Percentiles rank a stretch among this genome's conserved stretches.
Evolutionary conservation across 1,284 basidiomycete species (phyloP).

Genomic region (Pulveroboletus sp.): DNA sequence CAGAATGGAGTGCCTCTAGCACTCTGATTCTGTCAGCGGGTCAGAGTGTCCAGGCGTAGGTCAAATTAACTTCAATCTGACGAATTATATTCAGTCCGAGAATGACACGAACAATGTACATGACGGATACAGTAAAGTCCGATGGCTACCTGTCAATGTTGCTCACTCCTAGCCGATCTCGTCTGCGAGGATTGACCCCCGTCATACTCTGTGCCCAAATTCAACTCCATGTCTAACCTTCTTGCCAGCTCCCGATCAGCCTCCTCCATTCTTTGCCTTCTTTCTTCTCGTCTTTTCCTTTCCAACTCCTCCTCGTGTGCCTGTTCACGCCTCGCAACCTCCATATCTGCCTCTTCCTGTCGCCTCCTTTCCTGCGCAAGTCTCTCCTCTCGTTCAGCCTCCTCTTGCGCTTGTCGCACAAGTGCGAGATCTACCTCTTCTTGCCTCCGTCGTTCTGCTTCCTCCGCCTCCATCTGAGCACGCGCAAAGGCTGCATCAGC

Average conservation of each 20-base stretch:
- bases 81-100: neutral
- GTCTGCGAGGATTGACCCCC: conserved; percentile 14
- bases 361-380: conserved; percentile 23
- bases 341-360: conserved; percentile 36
- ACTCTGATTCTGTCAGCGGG: neutral
- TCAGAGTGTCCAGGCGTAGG: too few species aligned
- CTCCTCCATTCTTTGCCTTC: conserved; percentile 27
- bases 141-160: conserved; percentile 3
- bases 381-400: conserved; percentile 31
- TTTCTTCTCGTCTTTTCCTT: conserved; percentile 39
- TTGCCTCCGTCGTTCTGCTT: conserved; percentile 32
- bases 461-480: conserved; percentile 37
- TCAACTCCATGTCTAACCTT: conserved; percentile 35
- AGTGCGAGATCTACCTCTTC: conserved; percentile 37
- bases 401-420: conserved; percentile 33
- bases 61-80: neutral
- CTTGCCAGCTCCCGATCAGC: conserved; percentile 33
- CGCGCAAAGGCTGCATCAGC: conserved; percentile 38
- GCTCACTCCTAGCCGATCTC: neutral
- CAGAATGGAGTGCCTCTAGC: too few species aligned
- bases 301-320: conserved; percentile 41
- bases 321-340: conserved; percentile 39
- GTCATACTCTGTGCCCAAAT: conserved; percentile 13
- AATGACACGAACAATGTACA: too few species aligned
- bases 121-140: neutral